Evolutionary conservation across 2,329 filamentous ascomycete species (phyloP).

Genomic region (Rhynchosporium agropyri): DNA sequence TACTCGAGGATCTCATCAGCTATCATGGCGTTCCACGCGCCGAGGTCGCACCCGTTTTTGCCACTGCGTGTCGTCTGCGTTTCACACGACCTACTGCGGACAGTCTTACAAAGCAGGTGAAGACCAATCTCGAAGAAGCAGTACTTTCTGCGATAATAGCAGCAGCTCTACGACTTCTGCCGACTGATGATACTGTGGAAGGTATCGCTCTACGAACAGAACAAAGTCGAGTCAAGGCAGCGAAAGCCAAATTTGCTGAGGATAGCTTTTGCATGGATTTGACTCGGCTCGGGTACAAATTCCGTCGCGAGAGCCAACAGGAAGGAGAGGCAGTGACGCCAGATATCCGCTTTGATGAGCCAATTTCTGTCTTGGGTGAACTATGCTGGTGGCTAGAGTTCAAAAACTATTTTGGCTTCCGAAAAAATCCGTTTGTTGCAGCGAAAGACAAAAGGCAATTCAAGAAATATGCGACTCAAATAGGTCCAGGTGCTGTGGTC

Average conservation of each 20-base stretch:
- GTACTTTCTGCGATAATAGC: not conserved
- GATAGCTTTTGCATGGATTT: not conserved
- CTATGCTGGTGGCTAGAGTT: not conserved
- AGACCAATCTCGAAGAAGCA: conserved; percentile 5
- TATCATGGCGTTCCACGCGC: not conserved
- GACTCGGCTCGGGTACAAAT: not conserved
- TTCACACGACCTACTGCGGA: not conserved
- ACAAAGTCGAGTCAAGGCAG: not conserved
- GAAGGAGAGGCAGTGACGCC: not conserved
- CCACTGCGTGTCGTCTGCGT: not conserved
- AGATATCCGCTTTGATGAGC: not conserved
- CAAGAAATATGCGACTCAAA: not conserved
- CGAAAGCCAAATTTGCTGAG: not conserved
- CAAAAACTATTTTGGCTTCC: not conserved
- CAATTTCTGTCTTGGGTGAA: not conserved
- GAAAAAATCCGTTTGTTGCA: not conserved
- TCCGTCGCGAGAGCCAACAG: not conserved
- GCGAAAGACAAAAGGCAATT: not conserved
- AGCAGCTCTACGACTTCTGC: no score
- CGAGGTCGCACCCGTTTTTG: not conserved
- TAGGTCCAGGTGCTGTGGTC: not conserved
- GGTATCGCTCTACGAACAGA: no score
- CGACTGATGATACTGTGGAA: no score
- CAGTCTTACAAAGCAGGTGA: conserved; percentile 2
- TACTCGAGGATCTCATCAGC: not conserved